phyloP scores from a whole-genome alignment of 257 asterid genomes.

The Agastache rugosa region DNA sequence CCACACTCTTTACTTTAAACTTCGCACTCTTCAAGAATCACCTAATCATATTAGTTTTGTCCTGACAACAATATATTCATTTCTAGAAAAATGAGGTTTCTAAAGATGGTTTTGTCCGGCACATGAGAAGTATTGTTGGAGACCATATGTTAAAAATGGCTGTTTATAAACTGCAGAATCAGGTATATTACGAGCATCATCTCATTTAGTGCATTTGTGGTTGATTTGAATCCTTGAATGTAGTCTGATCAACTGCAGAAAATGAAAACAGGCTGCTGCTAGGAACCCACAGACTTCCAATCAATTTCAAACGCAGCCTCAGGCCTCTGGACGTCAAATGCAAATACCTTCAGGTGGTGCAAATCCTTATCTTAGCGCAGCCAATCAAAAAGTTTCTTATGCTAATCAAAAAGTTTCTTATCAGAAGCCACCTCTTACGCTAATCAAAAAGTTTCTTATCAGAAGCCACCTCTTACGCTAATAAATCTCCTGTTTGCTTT shows the following conservation, averaged over 20 bases:
- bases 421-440: constrained; percentile 30
- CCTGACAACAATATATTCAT: constrained; percentile 30
- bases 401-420: too few species aligned
- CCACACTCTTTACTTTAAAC: constrained; percentile 63
- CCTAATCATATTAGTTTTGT: constrained; percentile 20
- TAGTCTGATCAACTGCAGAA: constrained; percentile 36
- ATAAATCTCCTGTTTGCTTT: constrained; percentile 30
- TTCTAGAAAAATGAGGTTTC: constrained; percentile 86
- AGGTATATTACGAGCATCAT: constrained; percentile 50
- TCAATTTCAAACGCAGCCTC: constrained; percentile 62
- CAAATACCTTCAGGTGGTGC: constrained; percentile 61
- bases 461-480: constrained; percentile 34
- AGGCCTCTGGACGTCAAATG: constrained; percentile 60
- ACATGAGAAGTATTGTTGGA: constrained; percentile 87
- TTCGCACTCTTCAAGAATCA: constrained; percentile 37
- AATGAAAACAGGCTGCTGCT: constrained; percentile 62
- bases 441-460: too few species aligned
- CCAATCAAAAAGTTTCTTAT: constrained; percentile 26
- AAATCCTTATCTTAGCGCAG: constrained; percentile 31
- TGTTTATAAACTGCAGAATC: constrained; percentile 79
- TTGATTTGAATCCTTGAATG: constrained; percentile 19
- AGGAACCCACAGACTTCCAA: constrained; percentile 52
- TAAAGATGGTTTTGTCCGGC: constrained; percentile 79
- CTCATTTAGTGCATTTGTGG: constrained; percentile 22
- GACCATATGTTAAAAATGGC: constrained; percentile 96